Conservation (phyloP, 73 alveolate genomes). For the Paraurostyla sp. region DNA sequence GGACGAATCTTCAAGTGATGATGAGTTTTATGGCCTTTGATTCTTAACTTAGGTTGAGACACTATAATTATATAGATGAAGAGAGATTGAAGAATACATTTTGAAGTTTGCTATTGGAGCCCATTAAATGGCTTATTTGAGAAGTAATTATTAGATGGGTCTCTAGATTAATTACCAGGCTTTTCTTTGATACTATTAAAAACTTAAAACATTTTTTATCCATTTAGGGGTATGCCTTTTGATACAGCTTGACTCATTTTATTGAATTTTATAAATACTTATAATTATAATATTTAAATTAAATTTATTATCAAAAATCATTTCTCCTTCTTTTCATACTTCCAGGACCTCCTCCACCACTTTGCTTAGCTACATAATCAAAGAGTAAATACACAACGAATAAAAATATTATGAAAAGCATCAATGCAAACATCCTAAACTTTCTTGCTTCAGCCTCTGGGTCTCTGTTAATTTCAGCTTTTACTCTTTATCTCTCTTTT, state of each 20-base stretch:
- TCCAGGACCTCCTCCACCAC: neutral
- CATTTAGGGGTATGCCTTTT: neutral
- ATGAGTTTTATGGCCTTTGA: neutral
- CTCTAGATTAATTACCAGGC: neutral
- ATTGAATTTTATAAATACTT: neutral
- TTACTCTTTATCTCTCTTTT: neutral
- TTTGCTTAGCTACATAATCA: neutral
- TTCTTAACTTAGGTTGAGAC: neutral
- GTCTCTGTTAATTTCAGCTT: neutral
- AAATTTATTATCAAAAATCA: slow-evolving; percentile 1
- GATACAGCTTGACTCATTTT: neutral
- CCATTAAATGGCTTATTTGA: too few species aligned
- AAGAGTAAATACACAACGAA: neutral
- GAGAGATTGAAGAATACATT: too few species aligned
- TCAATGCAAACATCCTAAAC: neutral
- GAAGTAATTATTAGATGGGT: too few species aligned
- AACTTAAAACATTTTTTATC: neutral
- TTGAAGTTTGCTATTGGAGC: too few species aligned
- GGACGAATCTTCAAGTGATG: slow-evolving; percentile 14
- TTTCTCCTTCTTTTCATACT: slow-evolving; percentile 12
- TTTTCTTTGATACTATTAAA: too few species aligned
- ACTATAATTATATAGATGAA: neutral
- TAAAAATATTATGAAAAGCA: neutral
- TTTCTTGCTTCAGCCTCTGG: neutral
- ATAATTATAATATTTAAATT: neutral